Base-by-base conservation (phyloP, 2,329 filamentous ascomycete species). In the Arachnomyces sp. region DNA sequence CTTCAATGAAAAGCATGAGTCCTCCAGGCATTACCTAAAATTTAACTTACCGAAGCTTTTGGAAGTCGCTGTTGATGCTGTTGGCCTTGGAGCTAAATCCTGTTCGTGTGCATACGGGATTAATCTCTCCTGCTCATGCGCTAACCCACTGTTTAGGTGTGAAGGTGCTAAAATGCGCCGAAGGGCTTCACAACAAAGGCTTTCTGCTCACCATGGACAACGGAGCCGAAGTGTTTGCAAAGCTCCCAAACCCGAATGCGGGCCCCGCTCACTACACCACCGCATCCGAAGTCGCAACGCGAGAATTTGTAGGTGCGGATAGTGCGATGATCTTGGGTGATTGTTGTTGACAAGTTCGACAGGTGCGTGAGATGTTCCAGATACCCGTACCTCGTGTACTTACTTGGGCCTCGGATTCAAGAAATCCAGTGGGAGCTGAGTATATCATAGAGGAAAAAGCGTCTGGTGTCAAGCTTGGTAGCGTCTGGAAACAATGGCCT, bases 81-180 rank as follows among this genome's bases (percentile, higher is more conserved):
- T 43, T 28, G 51, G 51, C 33, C 34, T 55, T 43, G 55, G 53
- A 29, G 54, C 54, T 14, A 45, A 42, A 30, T 43, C 33, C 4
- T 60, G 57, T 59, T 25, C 29, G 48, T 47, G 42, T n/a, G n/a
- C n/a, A n/a, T n/a, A n/a, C n/a, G n/a, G n/a, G n/a, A n/a, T n/a
- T n/a, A n/a, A n/a, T n/a, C n/a, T n/a, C n/a, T 98, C 61, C 94
- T 94, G 65, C 98, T 92, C 44, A 96, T 98, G 90, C 96, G 92
- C 68, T 98, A 98, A 74, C 95, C 90, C 4, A 95, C 89, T 7
- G 86, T 36, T 25, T 18, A 58, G 52, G 55, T 33, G 55, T 42
- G 37, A 56, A 46, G 43, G 39, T 60, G 28, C 34, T 45, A 5
- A 61, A 59, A 45, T 56, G 54, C 16, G 34, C 46, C 2, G 60